Evolutionary conservation across 371 early-diverging fungal species (phyloP), one percentile per base, ranked within the genome.

Genomic region (Mucor saturninus): DNA sequence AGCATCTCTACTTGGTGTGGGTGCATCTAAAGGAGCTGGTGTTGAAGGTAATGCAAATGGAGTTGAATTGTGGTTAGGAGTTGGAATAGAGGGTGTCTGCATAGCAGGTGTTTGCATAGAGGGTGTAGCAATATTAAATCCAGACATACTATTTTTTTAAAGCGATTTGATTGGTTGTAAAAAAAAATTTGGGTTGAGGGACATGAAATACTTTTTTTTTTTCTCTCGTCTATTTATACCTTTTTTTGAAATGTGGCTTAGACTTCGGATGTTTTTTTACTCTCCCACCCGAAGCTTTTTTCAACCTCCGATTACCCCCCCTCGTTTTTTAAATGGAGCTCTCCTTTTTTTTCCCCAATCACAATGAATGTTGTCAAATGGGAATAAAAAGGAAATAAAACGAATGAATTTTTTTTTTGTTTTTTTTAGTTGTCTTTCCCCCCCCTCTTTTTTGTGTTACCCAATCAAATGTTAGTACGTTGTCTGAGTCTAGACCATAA

Each of bases 1-100:
- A 14, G 69, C 73, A 62, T 82, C 80, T 76, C 74, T 77, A 66
- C 77, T 77, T 37, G 83, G 83, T n/a, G 83, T 82, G 38, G 80
- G 78, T 46, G 78, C 75, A 71, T 82, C 83, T 9, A 74, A 48
- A 37, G 83, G 80, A 37, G 83, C 82, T 56, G 82, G 82, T 28
- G 82, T 82, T 28, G 79, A 72, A 35, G 82, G 82, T 39, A 82
- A 61, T 28, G 75, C 75, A 63, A 75, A 76, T 45, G 80, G 75
- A 21, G 80, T 72, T 40, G 79, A 59, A 56, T 72, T 67, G 38
- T 74, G 71, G 38, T 67, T 74, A 49, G 81, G 81, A 11, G 81
- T 81, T 30, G 81, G 81, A 30, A 81, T 59, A 42, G 78, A 76
- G 30, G 81, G 81, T 30, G 81, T 86, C 64, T 67, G 83, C 77